Percentiles rank a stretch among this genome's conserved stretches.
phyloP scores from a whole-genome alignment of 495 filamentous ascomycete species.

The Penicillium goetzii region DNA sequence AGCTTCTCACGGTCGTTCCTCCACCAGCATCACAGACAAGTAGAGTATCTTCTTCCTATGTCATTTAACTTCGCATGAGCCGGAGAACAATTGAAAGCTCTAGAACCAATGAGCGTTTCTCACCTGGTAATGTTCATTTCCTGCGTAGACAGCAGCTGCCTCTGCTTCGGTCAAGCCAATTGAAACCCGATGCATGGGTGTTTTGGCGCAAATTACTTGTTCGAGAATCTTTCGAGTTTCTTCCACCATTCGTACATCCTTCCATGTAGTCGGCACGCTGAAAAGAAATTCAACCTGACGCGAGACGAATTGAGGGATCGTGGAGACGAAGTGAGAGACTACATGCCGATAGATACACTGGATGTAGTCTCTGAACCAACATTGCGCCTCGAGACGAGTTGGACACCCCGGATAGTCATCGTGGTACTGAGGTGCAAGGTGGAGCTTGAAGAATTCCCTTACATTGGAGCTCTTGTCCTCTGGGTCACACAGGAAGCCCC shows the following conservation, averaged over 20 bases:
- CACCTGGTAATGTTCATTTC: constrained; percentile 42
- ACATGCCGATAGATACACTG: constrained; percentile 58
- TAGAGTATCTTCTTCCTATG: constrained; percentile 30
- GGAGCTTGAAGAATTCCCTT: constrained; percentile 65
- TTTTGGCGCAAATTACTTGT: constrained; percentile 55
- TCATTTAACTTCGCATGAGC: constrained; percentile 36
- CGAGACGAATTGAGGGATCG: constrained; percentile 49
- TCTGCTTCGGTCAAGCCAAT: constrained; percentile 73
- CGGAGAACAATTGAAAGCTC: not conserved
- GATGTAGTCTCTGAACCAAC: constrained; percentile 60
- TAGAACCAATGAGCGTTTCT: not conserved
- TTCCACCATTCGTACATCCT: constrained; percentile 58
- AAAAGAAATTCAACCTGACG: constrained; percentile 65
- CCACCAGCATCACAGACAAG: constrained; percentile 61
- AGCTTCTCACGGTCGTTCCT: constrained; percentile 50
- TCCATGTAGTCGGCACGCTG: constrained; percentile 71
- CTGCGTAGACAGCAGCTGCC: constrained; percentile 64
- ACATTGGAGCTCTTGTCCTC: constrained; percentile 43
- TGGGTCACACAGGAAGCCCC: constrained; percentile 61
- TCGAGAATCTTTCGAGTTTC: constrained; percentile 55
- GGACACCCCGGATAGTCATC: constrained; percentile 38
- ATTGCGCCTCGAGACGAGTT: constrained; percentile 51
- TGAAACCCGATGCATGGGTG: constrained; percentile 47
- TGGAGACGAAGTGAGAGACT: constrained; percentile 48
- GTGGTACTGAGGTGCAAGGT: constrained; percentile 52